Evolutionary conservation across 768 basidiomycete genomes (phyloP).

Genomic region (Agrocybe praecox): DNA sequence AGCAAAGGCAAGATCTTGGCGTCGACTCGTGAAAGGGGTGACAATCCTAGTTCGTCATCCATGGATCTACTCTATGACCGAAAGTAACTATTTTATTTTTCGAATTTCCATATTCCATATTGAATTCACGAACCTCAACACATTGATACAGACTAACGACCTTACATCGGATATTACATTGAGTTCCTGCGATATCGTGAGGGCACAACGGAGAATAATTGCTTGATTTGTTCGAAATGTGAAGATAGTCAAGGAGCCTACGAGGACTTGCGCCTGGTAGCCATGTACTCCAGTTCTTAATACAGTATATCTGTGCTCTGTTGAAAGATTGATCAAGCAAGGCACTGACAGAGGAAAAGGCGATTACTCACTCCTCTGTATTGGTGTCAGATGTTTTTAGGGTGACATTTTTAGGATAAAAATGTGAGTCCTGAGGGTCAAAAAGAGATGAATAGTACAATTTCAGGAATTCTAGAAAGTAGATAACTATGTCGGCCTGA

Average conservation of each 20-base stretch:
- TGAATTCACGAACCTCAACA: not conserved
- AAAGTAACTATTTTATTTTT: not conserved
- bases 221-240: not conserved
- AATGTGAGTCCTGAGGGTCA: not conserved
- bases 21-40: not conserved
- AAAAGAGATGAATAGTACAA: not conserved
- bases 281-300: not conserved
- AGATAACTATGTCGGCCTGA: constrained; percentile 1
- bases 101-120: not conserved
- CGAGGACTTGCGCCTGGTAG: not conserved
- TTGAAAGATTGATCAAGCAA: not conserved
- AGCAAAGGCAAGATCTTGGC: not conserved
- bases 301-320: not conserved
- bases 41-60: not conserved
- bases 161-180: not conserved
- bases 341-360: not conserved
- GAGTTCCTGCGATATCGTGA: not conserved
- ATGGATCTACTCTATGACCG: not conserved
- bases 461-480: constrained; percentile 1
- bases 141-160: not conserved
- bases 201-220: not conserved
- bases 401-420: not conserved
- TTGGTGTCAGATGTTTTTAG: not conserved
- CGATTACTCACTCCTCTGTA: not conserved
- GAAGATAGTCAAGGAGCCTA: not conserved